These are phyloP conservation scores for Cystobasidium ongulense DNA, from an alignment of 768 basidiomycete genomes.

Conservation along the genomic window DNA sequence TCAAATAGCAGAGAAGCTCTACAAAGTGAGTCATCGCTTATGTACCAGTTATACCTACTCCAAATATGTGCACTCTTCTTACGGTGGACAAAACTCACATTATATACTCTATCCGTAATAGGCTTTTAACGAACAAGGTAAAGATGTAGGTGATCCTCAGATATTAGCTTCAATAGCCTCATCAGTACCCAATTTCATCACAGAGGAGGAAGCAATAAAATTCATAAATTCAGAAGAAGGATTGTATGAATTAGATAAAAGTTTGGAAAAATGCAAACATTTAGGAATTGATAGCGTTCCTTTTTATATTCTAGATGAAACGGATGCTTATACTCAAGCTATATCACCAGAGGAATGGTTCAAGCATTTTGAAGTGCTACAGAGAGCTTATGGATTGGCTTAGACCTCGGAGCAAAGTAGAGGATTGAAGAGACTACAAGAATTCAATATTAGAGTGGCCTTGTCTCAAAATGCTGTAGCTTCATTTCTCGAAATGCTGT, in stretches of 20 bases:
- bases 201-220: background rate
- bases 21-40: conserved; percentile 8
- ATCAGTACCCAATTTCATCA: conserved; percentile 1
- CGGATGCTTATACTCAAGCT: conserved; percentile 1
- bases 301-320: conserved; percentile 25
- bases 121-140: background rate
- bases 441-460: no score
- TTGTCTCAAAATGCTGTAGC: no score
- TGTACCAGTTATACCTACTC: background rate
- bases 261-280: conserved; percentile 5
- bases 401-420: no score
- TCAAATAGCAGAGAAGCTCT: conserved; percentile 55
- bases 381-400: conserved; percentile 16
- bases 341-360: conserved; percentile 25
- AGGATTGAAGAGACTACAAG: no score
- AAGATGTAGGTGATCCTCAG: background rate
- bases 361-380: conserved; percentile 17
- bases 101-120: background rate
- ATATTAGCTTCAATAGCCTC: conserved; percentile 48
- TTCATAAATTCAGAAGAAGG: conserved; percentile 27
- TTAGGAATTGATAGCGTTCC: conserved; percentile 26
- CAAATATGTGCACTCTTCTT: background rate
- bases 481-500: no score
- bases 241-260: conserved; percentile 24
- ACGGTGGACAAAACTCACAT: no score